A percentile compares a stretch with the other conserved stretches of the same genome.
Evolutionary conservation across 163 green algal species (phyloP).

Genomic region (Chlamydomonas reinhardtii): DNA sequence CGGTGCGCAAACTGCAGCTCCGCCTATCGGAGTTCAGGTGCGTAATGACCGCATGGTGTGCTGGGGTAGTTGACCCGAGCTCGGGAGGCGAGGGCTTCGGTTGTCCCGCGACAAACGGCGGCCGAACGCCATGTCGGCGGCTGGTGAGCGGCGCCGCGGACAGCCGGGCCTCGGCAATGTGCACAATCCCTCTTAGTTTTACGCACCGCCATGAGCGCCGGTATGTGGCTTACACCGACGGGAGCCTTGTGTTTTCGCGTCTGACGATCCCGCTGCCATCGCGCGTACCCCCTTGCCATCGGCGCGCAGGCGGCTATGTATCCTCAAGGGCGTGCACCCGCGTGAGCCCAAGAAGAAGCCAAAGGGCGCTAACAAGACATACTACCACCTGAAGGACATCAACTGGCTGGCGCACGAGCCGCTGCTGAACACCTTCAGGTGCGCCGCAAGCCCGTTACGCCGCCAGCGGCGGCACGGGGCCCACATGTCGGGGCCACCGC

Average conservation of each 20-base stretch:
- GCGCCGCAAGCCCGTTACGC: not conserved
- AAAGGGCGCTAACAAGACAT: conserved; percentile 96
- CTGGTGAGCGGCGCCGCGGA: too few species aligned
- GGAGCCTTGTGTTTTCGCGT: too few species aligned
- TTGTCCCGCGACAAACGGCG: too few species aligned
- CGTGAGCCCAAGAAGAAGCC: conserved; percentile 98
- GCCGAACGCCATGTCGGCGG: too few species aligned
- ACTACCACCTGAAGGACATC: conserved; percentile 99
- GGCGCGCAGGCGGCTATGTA: conserved; percentile 92
- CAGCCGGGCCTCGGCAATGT: not conserved
- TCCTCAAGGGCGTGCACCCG: conserved; percentile 98
- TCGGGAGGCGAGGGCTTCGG: too few species aligned
- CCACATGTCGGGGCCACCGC: not conserved
- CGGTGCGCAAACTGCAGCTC: conserved; percentile 96
- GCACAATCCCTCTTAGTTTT: too few species aligned
- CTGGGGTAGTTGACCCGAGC: too few species aligned
- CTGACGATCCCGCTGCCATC: too few species aligned
- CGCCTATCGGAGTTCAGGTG: conserved; percentile 96
- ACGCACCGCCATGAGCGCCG: too few species aligned
- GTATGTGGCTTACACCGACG: too few species aligned
- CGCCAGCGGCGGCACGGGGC: too few species aligned
- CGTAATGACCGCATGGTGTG: too few species aligned
- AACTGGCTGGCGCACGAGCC: conserved; percentile 97
- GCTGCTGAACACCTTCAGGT: conserved; percentile 93
- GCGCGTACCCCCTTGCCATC: not conserved